These are phyloP conservation scores for Colletotrichum zoysiae DNA, from an alignment of 2,329 filamentous ascomycete species.

Conservation along the genomic window DNA sequence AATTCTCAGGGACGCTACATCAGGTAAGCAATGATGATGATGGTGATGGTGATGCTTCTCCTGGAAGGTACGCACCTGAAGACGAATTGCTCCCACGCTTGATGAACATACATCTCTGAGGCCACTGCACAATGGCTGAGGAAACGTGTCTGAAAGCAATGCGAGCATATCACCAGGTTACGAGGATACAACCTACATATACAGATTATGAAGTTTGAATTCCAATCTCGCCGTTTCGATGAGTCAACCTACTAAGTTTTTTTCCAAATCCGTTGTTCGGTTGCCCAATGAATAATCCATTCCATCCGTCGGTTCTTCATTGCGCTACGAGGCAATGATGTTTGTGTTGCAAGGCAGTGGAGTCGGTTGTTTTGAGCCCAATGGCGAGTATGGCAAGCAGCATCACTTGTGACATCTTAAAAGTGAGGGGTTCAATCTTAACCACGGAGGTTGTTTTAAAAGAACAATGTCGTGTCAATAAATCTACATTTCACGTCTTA, in stretches of 20 bases:
- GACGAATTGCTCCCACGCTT: background rate
- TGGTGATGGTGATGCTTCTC: background rate
- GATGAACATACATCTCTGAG: background rate
- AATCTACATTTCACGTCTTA: background rate
- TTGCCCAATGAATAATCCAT: background rate
- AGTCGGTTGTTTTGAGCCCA: background rate
- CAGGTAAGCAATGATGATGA: background rate
- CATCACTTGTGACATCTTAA: background rate
- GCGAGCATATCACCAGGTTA: background rate
- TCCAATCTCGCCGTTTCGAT: too few relatives aligned
- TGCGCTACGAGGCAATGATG: background rate
- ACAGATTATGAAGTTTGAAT: background rate
- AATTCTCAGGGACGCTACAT: too few relatives aligned
- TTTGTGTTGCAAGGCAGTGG: background rate
- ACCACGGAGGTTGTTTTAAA: background rate
- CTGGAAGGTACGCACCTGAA: background rate
- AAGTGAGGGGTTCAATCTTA: accelerated
- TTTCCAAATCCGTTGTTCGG: background rate
- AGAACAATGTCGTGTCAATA: background rate
- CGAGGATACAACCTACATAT: background rate
- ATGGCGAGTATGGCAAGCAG: background rate
- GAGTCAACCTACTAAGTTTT: background rate
- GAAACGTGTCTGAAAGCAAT: background rate
- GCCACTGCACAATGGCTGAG: background rate
- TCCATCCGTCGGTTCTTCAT: background rate